A percentile compares a stretch with the other conserved stretches of the same genome.
These are phyloP conservation scores for Favolaschia claudopus DNA, from an alignment of 768 basidiomycete species.

Conservation along the genomic window DNA sequence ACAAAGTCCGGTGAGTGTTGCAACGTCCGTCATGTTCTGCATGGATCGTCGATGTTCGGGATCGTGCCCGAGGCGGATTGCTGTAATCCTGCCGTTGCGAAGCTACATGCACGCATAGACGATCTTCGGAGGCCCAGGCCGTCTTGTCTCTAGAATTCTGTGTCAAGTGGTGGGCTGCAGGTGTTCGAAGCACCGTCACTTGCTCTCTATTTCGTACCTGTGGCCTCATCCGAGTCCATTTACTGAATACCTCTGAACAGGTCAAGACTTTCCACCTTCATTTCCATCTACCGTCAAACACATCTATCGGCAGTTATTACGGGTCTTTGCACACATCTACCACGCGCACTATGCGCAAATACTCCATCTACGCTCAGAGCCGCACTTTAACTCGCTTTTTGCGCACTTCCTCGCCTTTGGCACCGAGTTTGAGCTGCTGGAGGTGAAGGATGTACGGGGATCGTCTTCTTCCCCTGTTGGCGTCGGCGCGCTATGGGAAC, in stretches of 20 bases:
- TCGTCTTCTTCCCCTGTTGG: conserved; percentile 68
- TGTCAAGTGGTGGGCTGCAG: no score
- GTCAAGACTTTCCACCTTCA: conserved; percentile 86
- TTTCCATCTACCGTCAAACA: conserved; percentile 93
- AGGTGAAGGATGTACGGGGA: conserved; percentile 87
- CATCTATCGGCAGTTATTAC: conserved; percentile 95
- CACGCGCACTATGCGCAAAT: conserved; percentile 93
- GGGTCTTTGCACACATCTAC: conserved; percentile 97
- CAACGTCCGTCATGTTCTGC: no score
- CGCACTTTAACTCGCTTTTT: conserved; percentile 96
- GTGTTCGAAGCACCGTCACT: no score
- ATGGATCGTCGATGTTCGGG: no score
- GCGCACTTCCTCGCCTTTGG: conserved; percentile 98
- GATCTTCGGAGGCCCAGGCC: no score
- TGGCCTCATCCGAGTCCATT: conserved; percentile 59
- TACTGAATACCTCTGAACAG: conserved; percentile 46
- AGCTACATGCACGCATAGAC: no score
- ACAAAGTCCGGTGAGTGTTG: conserved; percentile 89
- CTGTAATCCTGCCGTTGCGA: no score
- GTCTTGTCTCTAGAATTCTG: no score
- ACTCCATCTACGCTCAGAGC: conserved; percentile 91
- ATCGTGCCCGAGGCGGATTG: no score
- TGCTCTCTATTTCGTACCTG: no score
- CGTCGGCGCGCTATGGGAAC: conserved; percentile 83
- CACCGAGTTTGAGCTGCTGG: conserved; percentile 89